Conservation (phyloP, 106 monocot species). For the Acanthochlamys bracteata region DNA sequence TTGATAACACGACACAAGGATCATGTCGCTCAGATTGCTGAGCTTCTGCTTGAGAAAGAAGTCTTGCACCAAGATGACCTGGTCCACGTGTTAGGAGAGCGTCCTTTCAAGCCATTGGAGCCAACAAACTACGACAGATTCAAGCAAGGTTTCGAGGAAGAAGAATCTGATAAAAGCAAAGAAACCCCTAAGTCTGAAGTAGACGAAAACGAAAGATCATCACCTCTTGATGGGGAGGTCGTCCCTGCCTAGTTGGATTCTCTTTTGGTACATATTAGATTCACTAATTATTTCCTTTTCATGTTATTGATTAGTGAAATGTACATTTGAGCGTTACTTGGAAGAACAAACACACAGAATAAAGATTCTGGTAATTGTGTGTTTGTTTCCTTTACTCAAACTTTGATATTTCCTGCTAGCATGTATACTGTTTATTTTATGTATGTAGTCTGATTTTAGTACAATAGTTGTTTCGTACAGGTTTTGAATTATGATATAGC, state of each 20-base stretch:
- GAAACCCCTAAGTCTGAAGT: slow-evolving; percentile 4
- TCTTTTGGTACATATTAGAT: neutral
- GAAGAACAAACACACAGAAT: neutral
- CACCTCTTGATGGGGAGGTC: slow-evolving; percentile 48
- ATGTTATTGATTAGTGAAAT: neutral
- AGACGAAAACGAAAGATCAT: neutral
- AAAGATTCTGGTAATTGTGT: neutral
- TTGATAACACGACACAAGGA: slow-evolving; percentile 71
- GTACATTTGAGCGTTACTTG: neutral
- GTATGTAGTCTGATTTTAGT: no score
- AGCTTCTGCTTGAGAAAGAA: slow-evolving; percentile 89
- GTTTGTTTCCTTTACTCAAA: neutral
- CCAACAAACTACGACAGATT: slow-evolving; percentile 79
- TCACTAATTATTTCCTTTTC: neutral
- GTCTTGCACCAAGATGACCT: slow-evolving; percentile 96
- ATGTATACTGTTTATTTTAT: neutral
- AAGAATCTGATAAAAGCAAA: slow-evolving; percentile 11
- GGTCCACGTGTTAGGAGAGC: slow-evolving; percentile 54
- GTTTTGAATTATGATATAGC: no score
- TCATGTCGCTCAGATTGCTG: slow-evolving; percentile 66
- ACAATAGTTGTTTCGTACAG: no score
- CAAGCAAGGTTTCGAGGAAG: slow-evolving; percentile 47
- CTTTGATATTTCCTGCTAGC: neutral
- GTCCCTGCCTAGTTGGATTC: slow-evolving; percentile 29
- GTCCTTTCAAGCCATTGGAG: slow-evolving; percentile 58